Evolutionary conservation across 768 basidiomycete genomes (phyloP).

Genomic region (Neoboletus magnificus): DNA sequence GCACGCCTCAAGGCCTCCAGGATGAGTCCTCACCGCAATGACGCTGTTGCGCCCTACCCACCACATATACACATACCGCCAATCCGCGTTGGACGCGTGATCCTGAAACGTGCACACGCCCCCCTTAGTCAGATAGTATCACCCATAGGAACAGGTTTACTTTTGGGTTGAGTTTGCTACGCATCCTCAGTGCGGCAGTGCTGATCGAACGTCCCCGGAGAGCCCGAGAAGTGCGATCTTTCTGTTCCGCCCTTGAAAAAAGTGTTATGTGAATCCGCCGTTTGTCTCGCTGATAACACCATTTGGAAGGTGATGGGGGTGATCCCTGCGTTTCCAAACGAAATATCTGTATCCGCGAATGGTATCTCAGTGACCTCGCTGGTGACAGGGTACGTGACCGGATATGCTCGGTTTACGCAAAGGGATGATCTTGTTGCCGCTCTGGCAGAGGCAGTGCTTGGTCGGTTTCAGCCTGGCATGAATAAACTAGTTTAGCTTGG

Average conservation of each 20-base stretch:
- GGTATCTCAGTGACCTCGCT: conserved; percentile 2
- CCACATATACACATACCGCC: background rate
- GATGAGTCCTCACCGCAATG: conserved; percentile 3
- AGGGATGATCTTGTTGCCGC: conserved; percentile 17
- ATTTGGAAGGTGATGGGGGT: conserved; percentile 14
- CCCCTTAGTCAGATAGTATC: conserved; percentile 9
- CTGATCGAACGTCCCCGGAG: conserved; percentile 17
- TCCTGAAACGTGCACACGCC: conserved; percentile 13
- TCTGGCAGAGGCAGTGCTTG: conserved; percentile 20
- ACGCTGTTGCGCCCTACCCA: conserved; percentile 14
- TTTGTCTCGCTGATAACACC: conserved; percentile 18
- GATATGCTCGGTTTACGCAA: conserved; percentile 6
- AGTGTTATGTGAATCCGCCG: conserved; percentile 8
- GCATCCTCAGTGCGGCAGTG: background rate
- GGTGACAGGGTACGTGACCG: conserved; percentile 10
- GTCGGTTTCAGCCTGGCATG: background rate
- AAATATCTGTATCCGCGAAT: conserved; percentile 13
- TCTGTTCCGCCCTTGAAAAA: background rate
- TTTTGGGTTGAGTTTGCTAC: background rate
- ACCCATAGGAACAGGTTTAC: background rate
- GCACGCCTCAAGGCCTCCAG: conserved; percentile 8
- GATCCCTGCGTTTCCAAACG: conserved; percentile 14
- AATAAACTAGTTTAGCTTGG: background rate
- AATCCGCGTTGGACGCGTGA: conserved; percentile 10
- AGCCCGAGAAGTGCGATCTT: background rate